Base-by-base conservation (phyloP, 2,329 filamentous ascomycete genomes). In the Aphanoascus verrucosus region DNA sequence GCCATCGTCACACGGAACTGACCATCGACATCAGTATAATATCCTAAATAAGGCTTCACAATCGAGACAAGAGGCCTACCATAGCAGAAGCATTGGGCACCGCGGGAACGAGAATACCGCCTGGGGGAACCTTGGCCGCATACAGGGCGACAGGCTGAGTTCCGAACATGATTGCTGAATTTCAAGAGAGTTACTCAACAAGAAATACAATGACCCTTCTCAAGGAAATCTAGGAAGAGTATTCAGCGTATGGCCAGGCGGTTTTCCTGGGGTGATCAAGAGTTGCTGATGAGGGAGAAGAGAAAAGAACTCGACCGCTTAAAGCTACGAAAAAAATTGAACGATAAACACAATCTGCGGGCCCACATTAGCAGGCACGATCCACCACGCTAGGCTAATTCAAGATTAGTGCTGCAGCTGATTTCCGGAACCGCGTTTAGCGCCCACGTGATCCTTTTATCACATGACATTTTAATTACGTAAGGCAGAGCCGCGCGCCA, bases 1-100 rank as follows among this genome's bases (percentile, higher is more conserved):
- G 94, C 93, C 93, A 98, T 98, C 65, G 90, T 97, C 67, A 98
- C 88, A 69, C 88, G 88, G 75, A 96, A 94, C 90, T 95, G 65
- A 11, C 20, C 28, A 35, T 40, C 38, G 38, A n/a, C 34, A 35
- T 40, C 28, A 45, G 31, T 8, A 48, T 15, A 31, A 43, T 20
- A 2, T 6, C 19, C 34, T 5, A 20, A 23, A 6, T 23, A 38
- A 6, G 12, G 28, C 23, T 20, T 34, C 52, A 8, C 6, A 32
- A 46, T 35, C 23, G 49, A 50, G 37, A 47, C 14, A 46, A 47
- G 53, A 57, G 49, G 80, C 86, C 78, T 77, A 94, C 88, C 69
- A 86, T 86, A 57, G 88, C 87, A 67, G 87, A 86, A 64, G 91
- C 84, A 61, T 91, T 83, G 59, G 83, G 78, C 59, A 83, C 76